Conservation (phyloP, 169 alveolate species). For the Pseudocohnilembus persalinus region DNA sequence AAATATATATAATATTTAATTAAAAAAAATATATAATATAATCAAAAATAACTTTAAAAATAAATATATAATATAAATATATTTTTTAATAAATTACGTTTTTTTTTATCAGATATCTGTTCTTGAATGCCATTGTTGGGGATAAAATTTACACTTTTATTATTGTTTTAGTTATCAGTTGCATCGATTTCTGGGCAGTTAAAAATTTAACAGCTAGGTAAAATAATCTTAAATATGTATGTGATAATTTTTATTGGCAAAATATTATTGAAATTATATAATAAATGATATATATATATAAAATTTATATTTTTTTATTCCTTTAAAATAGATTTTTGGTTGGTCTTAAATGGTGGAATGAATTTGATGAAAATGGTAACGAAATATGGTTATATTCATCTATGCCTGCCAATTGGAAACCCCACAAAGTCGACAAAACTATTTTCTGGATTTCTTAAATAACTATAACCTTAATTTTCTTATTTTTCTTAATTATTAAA, state of each 20-base stretch:
- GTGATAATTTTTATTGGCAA: too few relatives aligned
- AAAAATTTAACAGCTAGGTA: neutral
- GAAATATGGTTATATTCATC: neutral
- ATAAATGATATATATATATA: neutral
- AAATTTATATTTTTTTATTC: too few relatives aligned
- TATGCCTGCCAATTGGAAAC: neutral
- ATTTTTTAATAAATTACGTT: too few relatives aligned
- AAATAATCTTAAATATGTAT: too few relatives aligned
- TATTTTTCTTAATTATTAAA: too few relatives aligned
- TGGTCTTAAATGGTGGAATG: neutral
- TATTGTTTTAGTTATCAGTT: too few relatives aligned
- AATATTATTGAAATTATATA: too few relatives aligned
- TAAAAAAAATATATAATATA: too few relatives aligned
- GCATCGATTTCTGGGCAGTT: neutral
- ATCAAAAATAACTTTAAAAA: too few relatives aligned
- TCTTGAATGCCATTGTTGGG: neutral
- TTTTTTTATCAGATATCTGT: neutral
- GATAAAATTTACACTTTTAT: neutral
- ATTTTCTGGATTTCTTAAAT: neutral
- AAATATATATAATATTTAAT: too few relatives aligned
- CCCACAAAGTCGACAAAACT: neutral
- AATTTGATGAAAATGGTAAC: neutral
- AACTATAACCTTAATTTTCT: neutral
- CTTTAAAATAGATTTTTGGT: neutral
- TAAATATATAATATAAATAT: too few relatives aligned